Evolutionary conservation across 1,284 basidiomycete species (phyloP).

Genomic region (Cystobasidiaceae sp.): DNA sequence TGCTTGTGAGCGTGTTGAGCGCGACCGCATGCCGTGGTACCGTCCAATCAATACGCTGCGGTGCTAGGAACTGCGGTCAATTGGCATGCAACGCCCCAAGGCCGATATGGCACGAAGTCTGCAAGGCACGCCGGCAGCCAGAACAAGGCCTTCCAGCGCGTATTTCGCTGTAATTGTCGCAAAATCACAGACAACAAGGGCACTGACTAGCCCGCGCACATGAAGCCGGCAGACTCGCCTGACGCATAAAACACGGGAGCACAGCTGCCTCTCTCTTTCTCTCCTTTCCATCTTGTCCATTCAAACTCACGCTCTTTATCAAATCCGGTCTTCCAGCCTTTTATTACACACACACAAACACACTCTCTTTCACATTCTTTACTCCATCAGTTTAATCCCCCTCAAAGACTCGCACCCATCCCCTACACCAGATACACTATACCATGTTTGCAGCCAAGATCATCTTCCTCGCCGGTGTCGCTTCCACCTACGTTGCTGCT

Average conservation of each 20-base stretch:
- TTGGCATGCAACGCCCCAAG: no score
- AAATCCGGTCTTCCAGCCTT: neutral
- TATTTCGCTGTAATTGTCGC: no score
- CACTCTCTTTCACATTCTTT: constrained; percentile 6
- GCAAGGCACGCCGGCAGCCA: no score
- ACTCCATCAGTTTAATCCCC: neutral
- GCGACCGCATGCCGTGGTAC: no score
- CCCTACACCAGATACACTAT: neutral
- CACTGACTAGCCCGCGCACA: no score
- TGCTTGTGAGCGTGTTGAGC: no score
- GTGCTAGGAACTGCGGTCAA: no score
- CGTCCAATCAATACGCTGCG: no score
- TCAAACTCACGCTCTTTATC: neutral
- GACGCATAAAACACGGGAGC: neutral
- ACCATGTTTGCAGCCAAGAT: constrained; percentile 14
- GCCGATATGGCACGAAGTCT: no score
- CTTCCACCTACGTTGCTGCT: constrained; percentile 11
- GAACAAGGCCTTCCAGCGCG: no score
- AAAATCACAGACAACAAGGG: no score
- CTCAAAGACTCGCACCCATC: neutral
- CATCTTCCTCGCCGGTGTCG: constrained; percentile 3
- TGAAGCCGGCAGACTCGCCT: neutral
- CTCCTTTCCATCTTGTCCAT: neutral
- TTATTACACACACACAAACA: neutral
- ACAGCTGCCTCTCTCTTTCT: constrained; percentile 2